These are phyloP conservation scores for Neurospora sp. DNA, from an alignment of 495 filamentous ascomycete genomes.

Conservation along the genomic window DNA sequence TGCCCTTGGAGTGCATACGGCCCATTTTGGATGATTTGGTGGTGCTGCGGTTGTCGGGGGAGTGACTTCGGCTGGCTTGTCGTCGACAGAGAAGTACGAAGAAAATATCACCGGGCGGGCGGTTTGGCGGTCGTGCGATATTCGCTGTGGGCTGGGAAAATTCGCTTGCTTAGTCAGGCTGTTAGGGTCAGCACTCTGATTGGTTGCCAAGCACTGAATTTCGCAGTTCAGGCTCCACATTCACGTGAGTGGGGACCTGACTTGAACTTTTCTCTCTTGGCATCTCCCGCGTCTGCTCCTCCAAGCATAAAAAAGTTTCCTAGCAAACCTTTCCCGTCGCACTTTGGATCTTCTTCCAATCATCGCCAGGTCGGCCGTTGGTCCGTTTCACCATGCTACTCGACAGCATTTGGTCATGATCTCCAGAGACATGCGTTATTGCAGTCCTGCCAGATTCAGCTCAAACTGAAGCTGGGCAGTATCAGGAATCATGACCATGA, in stretches of 20 bases:
- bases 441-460: background rate
- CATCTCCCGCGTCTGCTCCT: background rate
- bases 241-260: constrained; percentile 3
- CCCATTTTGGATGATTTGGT: constrained; percentile 62
- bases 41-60: constrained; percentile 16
- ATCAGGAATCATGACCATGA: background rate
- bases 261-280: constrained; percentile 1
- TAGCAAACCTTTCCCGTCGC: background rate
- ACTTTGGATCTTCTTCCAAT: background rate
- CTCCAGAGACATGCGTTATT: background rate
- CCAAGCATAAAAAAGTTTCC: background rate
- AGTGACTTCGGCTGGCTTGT: constrained; percentile 4
- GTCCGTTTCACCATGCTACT: background rate
- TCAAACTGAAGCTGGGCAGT: background rate
- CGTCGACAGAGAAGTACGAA: constrained; percentile 11
- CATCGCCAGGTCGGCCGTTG: background rate
- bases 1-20: constrained; percentile 98
- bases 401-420: background rate
- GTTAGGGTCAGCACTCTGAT: constrained; percentile 13
- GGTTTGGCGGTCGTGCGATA: constrained; percentile 4
- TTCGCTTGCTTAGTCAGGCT: background rate
- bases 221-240: background rate
- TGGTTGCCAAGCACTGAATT: constrained; percentile 2
- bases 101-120: constrained; percentile 7
- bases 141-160: constrained; percentile 13